These are phyloP conservation scores for Grigorovia jiainica DNA, from an alignment of 805 yeast species.

Conservation along the genomic window DNA sequence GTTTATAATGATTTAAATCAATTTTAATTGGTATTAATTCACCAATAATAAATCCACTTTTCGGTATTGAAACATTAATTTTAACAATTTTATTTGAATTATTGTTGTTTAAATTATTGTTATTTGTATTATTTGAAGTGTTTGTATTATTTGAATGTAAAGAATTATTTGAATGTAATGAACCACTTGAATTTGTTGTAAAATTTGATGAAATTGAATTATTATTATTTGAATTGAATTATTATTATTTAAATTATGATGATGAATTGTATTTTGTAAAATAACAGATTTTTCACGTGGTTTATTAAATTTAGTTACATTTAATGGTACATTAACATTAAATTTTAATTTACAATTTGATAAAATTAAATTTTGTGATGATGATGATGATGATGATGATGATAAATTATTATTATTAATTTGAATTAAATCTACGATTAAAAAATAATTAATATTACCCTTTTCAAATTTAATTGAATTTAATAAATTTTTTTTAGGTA, in stretches of 20 bases:
- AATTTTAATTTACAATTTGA: constrained; percentile 47
- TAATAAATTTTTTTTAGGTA: constrained; percentile 54
- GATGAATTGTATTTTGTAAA: constrained; percentile 30
- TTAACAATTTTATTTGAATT: constrained; percentile 26
- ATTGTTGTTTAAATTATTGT: not conserved
- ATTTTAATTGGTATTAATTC: constrained; percentile 69
- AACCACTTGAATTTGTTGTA: not conserved
- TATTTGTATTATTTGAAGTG: no score
- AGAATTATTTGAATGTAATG: not conserved
- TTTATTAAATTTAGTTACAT: constrained; percentile 55
- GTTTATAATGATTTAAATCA: constrained; percentile 57
- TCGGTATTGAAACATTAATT: constrained; percentile 39
- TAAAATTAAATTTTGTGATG: constrained; percentile 4
- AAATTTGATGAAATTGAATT: constrained; percentile 3
- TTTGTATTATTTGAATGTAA: no score
- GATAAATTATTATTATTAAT: not conserved
- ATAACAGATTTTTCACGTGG: constrained; percentile 51
- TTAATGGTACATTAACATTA: constrained; percentile 60
- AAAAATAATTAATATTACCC: constrained; percentile 65
- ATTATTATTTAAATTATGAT: not conserved
- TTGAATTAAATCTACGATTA: constrained; percentile 24
- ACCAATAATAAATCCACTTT: constrained; percentile 69
- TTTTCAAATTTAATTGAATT: constrained; percentile 76
- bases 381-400: not conserved
- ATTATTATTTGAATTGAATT: not conserved